Base-by-base conservation (phyloP, 441 rosid genomes). In the Aquilaria agallochum region DNA sequence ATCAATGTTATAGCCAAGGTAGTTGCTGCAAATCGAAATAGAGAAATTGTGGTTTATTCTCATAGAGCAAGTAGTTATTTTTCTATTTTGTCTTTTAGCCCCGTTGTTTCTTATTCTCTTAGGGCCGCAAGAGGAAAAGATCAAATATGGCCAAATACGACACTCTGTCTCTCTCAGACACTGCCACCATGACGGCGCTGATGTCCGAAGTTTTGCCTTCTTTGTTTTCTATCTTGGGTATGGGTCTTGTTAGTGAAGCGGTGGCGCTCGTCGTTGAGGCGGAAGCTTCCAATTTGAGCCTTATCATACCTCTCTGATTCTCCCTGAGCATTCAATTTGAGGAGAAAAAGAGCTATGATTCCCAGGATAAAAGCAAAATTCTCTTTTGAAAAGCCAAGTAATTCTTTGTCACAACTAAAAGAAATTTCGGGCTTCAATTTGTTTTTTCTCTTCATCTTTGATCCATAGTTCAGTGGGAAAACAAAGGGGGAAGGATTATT, bases 61-160 rank as follows among this genome's bases (percentile, higher is more conserved):
- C 27, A 20, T 20, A 20, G 27, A 20, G 27, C 27, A 20, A 1
- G 27, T 20, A 20, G 1, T 20, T 20, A 20, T 20, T 20, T 20
- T 20, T 20, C 27, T 20, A 20, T 20, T 20, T 20, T 20, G 63
- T 65, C 11, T 40, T 56, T 20, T 10, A 30, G 3, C n/a, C 9
- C 53, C 56, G 51, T 1, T 55, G 55, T 55, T 45, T 68, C 15
- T 66, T 20, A 20, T 20, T 52, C 52, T 13, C 58, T 13, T 78
- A 83, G 81, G 72, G 81, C 1, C 5, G 50, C 42, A 77, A 64
- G 65, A 36, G 63, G 54, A 63, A 32, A 73, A 82, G 87, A 75
- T 71, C 75, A 34, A 15, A 51, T 42, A 12, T 45, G 31, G n/a
- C 55, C 2, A 50, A 14, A 48, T 2, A 33, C 12, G 32, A 50